A percentile compares a stretch with the other conserved stretches of the same genome.
phyloP scores from a whole-genome alignment of 805 yeast species.

The Candida hispaniensis region DNA sequence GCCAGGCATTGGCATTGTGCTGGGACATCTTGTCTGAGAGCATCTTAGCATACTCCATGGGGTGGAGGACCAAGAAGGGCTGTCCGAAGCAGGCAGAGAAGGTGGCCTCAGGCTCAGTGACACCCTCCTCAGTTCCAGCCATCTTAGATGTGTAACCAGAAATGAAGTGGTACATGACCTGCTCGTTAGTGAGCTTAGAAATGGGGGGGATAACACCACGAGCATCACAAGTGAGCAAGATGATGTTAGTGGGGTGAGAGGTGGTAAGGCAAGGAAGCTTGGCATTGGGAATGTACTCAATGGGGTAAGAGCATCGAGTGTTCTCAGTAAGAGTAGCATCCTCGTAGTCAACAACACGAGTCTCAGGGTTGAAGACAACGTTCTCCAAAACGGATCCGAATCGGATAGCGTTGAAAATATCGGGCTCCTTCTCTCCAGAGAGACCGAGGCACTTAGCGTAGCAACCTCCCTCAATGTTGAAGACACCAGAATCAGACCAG shows the following conservation, averaged over 20 bases:
- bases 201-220: constrained; percentile 97
- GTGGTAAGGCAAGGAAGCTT: constrained; percentile 89
- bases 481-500: constrained; percentile 97
- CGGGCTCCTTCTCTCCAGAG: constrained; percentile 89
- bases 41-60: constrained; percentile 96
- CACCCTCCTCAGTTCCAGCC: constrained; percentile 99
- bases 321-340: constrained; percentile 83
- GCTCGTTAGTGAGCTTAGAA: constrained; percentile 83
- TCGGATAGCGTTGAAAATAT: constrained; percentile 86
- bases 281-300: constrained; percentile 92
- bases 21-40: constrained; percentile 82
- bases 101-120: constrained; percentile 95
- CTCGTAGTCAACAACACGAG: constrained; percentile 77
- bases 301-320: constrained; percentile 98
- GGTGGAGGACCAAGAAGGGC: constrained; percentile 96
- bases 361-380: constrained; percentile 67
- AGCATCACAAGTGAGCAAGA: constrained; percentile 93
- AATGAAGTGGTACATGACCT: constrained; percentile 97
- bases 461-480: constrained; percentile 99
- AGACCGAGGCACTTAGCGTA: constrained; percentile 94
- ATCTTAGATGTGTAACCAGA: constrained; percentile 98
- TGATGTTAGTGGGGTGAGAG: constrained; percentile 83
- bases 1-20: constrained; percentile 90
- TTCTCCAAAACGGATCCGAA: constrained; percentile 94
- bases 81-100: constrained; percentile 99